Evolutionary conservation across 2,329 filamentous ascomycete genomes (phyloP).

Genomic region (Magnaporthiopsis incrustans): DNA sequence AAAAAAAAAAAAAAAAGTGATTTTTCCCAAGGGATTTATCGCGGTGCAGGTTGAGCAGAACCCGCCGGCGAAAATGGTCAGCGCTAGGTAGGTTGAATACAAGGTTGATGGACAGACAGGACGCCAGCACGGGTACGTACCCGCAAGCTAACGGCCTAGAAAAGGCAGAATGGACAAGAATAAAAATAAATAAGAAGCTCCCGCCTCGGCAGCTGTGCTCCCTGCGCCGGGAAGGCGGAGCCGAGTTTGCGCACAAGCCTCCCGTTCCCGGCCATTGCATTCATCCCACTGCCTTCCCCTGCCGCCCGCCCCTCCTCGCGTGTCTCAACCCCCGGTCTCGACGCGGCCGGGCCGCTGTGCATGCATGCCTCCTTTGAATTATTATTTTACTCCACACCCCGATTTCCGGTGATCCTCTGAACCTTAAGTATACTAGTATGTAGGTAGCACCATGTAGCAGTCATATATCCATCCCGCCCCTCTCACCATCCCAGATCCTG

Average conservation of each 20-base stretch:
- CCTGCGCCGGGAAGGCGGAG: background rate
- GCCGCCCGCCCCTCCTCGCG: background rate
- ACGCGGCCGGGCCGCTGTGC: background rate
- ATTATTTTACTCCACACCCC: background rate
- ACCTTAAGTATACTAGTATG: background rate
- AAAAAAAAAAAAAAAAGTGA: too few relatives aligned
- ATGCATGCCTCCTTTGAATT: background rate
- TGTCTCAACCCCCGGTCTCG: background rate
- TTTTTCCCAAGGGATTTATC: too few relatives aligned
- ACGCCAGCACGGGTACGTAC: too few relatives aligned
- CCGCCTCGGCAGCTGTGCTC: background rate
- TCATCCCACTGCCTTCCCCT: background rate
- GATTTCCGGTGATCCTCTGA: background rate
- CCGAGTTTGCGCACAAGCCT: background rate
- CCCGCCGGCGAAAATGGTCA: too few relatives aligned
- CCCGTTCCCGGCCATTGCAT: background rate
- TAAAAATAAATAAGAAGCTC: background rate
- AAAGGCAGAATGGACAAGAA: background rate
- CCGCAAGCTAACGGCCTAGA: too few relatives aligned
- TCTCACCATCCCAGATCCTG: background rate
- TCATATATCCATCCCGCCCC: background rate
- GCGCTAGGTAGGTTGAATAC: too few relatives aligned
- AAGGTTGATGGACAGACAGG: too few relatives aligned
- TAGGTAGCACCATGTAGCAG: background rate
- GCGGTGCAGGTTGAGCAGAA: too few relatives aligned